phyloP scores from a whole-genome alignment of 2,329 filamentous ascomycete species.

The Onygenales sp. region DNA sequence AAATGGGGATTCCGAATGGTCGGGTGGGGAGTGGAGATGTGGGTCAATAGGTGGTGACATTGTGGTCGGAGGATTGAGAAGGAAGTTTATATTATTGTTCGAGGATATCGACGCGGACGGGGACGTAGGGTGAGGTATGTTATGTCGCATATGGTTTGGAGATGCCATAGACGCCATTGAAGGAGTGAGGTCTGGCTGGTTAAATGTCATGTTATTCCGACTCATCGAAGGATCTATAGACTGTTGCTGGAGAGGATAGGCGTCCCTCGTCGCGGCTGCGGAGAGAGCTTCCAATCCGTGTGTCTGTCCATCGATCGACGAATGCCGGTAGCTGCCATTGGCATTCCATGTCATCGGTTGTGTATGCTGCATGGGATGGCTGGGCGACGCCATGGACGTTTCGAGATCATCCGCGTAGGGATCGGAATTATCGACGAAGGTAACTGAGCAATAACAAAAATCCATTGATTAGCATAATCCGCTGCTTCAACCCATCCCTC shows the following conservation, averaged over 20 bases:
- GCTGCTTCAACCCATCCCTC: background rate
- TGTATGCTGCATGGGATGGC: conserved; percentile 18
- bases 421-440: conserved; percentile 53
- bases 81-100: conserved; percentile 46
- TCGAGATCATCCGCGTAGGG: conserved; percentile 47
- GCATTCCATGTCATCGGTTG: conserved; percentile 24
- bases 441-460: conserved; percentile 33
- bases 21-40: conserved; percentile 22
- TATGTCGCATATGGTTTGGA: conserved; percentile 24
- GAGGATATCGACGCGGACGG: conserved; percentile 35
- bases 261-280: conserved; percentile 38
- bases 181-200: conserved; percentile 12
- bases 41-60: conserved; percentile 38
- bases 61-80: conserved; percentile 41
- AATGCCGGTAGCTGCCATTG: conserved; percentile 16
- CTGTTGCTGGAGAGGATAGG: conserved; percentile 18
- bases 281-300: conserved; percentile 48
- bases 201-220: conserved; percentile 13
- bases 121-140: conserved; percentile 28
- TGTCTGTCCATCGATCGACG: conserved; percentile 27
- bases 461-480: background rate
- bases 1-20: conserved; percentile 21
- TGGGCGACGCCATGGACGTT: conserved; percentile 22
- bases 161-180: conserved; percentile 20
- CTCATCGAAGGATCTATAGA: conserved; percentile 17